Percentiles rank a stretch among this genome's conserved stretches.
Conservation (phyloP, 805 yeast species). For the Ogataea trehaloabstinens region DNA sequence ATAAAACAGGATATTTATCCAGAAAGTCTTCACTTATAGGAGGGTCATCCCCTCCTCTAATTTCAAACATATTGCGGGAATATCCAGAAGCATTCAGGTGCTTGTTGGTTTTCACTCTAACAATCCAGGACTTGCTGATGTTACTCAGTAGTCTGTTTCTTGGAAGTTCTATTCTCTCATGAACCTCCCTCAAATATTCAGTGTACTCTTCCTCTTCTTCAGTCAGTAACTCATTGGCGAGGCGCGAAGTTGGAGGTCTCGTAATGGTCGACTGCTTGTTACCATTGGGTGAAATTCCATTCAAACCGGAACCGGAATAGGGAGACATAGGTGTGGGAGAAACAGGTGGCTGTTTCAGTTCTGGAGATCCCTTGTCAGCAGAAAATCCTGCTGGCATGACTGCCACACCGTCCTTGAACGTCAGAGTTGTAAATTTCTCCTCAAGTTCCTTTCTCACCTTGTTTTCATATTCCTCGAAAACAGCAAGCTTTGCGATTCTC, state of each 20-base stretch:
- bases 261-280: too few species aligned
- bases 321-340: background rate
- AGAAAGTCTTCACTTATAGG: constrained; percentile 24
- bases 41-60: constrained; percentile 25
- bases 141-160: constrained; percentile 25
- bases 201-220: constrained; percentile 25
- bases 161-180: constrained; percentile 25
- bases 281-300: background rate
- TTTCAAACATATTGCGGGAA: background rate
- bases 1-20: constrained; percentile 27
- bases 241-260: constrained; percentile 11
- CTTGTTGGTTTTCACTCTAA: constrained; percentile 17
- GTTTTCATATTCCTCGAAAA: constrained; percentile 22
- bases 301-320: background rate
- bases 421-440: constrained; percentile 31
- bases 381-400: constrained; percentile 9
- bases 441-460: constrained; percentile 22
- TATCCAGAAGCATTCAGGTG: constrained; percentile 7
- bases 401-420: constrained; percentile 22
- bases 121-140: constrained; percentile 33
- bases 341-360: background rate
- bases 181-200: constrained; percentile 21
- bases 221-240: constrained; percentile 17
- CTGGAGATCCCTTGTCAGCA: background rate
- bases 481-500: constrained; percentile 47